Base-by-base conservation (phyloP, 805 yeast species). In the Diddensiella caesifluorescens region DNA sequence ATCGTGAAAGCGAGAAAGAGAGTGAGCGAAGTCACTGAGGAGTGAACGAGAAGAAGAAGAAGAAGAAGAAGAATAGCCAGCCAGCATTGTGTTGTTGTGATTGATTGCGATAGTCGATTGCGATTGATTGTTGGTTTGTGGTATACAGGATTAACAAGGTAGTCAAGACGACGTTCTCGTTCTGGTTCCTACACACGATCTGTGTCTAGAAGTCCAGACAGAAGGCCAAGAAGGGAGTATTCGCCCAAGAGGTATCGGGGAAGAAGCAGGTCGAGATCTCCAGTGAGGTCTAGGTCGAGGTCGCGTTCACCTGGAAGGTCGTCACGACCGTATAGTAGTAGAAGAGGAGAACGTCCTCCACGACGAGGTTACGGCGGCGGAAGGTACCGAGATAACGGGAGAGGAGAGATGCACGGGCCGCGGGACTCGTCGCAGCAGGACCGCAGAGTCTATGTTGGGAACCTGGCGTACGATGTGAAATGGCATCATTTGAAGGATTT, bases 371-470 rank as follows among this genome's bases (percentile, higher is more conserved):
- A 30, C 34, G 16, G 16, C 34, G 15, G n/a, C 7, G n/a, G n/a
- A n/a, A 18, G 22, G 6, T 19, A 16, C 9, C 18, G 30, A 6
- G 23, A 35, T 22, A 35, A 22, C n/a, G 9, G 10, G 30, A 38
- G 21, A 22, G 12, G 22, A 6, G 10, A n/a, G n/a, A n/a, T n/a
- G n/a, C n/a, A n/a, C n/a, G n/a, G n/a, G n/a, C n/a, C 36, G 5
- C 7, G 28, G 13, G 44, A 28, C 12, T 13, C 33, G 6, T 38
- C 47, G 7, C 42, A 44, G 22, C 68, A 69, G 42, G 69, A 67
- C 40, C 58, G 65, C 22, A 63, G 73, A 23, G 69, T 69, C 39
- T 64, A 63, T 50, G 68, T 67, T 26, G 70, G 71, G 39, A 68
- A 71, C 48, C 50, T 67, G 42, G 48, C 69, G 26, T 67, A 64